phyloP scores from a whole-genome alignment of 225 moss, liverwort and hornwort species.

The Physcomitrellopsis africana region DNA sequence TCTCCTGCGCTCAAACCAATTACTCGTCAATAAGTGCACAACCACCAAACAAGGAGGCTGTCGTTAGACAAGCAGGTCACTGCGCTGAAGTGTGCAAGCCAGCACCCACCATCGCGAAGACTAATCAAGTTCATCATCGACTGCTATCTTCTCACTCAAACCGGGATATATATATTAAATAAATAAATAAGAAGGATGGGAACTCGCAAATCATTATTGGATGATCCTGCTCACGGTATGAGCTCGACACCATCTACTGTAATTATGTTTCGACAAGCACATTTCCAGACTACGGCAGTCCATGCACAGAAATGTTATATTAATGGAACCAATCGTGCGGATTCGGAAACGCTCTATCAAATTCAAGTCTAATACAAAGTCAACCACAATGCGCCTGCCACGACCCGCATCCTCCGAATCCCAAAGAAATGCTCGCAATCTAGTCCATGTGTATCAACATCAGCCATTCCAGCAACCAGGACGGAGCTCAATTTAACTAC shows the following conservation, averaged over 20 bases:
- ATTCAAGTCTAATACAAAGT: background rate
- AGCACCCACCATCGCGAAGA: background rate
- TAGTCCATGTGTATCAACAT: background rate
- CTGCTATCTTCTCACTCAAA: constrained; percentile 8
- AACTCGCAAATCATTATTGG: background rate
- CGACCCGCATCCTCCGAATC: background rate
- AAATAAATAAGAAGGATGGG: background rate
- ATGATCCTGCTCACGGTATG: background rate
- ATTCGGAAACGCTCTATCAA: background rate
- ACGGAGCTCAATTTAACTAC: background rate
- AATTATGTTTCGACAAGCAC: background rate
- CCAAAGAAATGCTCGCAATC: constrained; percentile 1
- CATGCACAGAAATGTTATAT: background rate
- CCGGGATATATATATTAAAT: background rate
- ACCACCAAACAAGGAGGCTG: background rate
- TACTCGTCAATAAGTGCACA: constrained; percentile 8
- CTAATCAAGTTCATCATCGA: background rate
- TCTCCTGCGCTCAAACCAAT: constrained; percentile 44
- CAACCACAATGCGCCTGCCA: background rate
- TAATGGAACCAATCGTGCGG: background rate
- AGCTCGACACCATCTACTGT: background rate
- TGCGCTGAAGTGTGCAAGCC: background rate
- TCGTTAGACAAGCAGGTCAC: constrained; percentile 2
- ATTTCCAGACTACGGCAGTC: background rate
- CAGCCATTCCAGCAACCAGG: background rate